phyloP scores from a whole-genome alignment of 176 grass and related monocot genomes.

The Oryza nivara region DNA sequence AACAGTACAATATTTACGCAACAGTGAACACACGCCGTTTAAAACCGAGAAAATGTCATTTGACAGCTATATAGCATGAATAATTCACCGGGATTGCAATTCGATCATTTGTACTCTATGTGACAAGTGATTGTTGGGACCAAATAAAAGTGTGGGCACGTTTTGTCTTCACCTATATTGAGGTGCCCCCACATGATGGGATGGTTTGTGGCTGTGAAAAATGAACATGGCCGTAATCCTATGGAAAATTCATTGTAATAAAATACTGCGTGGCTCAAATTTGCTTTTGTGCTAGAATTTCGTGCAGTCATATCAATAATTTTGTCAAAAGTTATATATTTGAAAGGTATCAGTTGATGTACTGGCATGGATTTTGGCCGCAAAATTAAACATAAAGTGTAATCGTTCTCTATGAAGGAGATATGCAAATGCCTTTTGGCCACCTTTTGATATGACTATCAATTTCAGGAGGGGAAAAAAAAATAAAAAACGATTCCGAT shows the following conservation, averaged over 20 bases:
- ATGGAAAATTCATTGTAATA: constrained; percentile 7
- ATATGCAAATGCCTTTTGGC: constrained; percentile 28
- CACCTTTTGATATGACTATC: background rate
- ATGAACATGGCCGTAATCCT: constrained; percentile 16
- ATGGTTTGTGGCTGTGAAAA: background rate
- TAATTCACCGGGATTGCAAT: background rate
- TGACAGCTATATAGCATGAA: background rate
- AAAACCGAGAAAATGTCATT: background rate
- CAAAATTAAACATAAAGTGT: background rate
- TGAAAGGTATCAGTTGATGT: background rate
- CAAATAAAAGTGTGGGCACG: constrained; percentile 20
- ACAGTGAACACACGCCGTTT: background rate
- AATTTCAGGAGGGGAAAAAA: background rate
- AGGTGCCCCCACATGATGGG: constrained; percentile 1
- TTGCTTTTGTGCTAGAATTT: background rate
- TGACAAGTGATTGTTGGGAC: constrained; percentile 16
- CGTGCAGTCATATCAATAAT: background rate
- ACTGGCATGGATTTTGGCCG: background rate
- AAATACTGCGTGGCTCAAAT: background rate
- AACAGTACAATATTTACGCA: background rate
- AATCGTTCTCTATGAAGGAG: background rate
- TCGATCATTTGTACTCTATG: background rate
- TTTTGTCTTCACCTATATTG: constrained; percentile 18
- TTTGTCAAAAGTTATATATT: background rate
- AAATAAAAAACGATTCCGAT: background rate